Conservation (phyloP, 768 basidiomycete genomes). For the Tulasnella calospora region DNA sequence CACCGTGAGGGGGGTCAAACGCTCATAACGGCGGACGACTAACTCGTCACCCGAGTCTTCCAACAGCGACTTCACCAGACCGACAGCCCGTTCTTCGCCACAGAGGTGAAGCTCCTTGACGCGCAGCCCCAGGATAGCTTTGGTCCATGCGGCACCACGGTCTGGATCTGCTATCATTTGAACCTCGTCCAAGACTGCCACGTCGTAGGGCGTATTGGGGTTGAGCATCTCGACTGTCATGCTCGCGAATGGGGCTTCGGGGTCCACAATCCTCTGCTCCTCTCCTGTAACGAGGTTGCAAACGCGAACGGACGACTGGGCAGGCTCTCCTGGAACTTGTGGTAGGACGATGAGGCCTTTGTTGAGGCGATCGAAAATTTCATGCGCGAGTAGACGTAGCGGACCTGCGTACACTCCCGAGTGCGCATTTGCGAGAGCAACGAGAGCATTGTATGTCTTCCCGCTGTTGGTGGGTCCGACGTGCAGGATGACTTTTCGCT, state of each 20-base stretch:
- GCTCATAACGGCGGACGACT: conserved; percentile 73
- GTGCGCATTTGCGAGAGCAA: conserved; percentile 71
- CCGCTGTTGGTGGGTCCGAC: conserved; percentile 98
- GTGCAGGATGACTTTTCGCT: conserved; percentile 83
- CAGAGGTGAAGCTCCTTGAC: conserved; percentile 89
- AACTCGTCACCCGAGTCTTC: conserved; percentile 76
- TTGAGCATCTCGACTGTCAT: conserved; percentile 94
- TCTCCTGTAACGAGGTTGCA: conserved; percentile 94
- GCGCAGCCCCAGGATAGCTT: conserved; percentile 66
- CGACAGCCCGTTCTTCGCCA: conserved; percentile 89
- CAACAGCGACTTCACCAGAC: conserved; percentile 65
- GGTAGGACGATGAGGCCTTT: conserved; percentile 70
- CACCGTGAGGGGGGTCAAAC: conserved; percentile 77
- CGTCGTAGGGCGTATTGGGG: conserved; percentile 47
- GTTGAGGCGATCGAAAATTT: conserved; percentile 89
- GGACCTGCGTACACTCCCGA: conserved; percentile 87
- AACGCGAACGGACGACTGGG: conserved; percentile 35
- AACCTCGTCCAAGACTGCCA: conserved; percentile 94
- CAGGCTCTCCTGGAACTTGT: conserved; percentile 15
- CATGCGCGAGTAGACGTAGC: conserved; percentile 86
- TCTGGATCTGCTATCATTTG: conserved; percentile 83
- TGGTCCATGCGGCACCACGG: conserved; percentile 79
- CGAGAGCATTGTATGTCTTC: conserved; percentile 90
- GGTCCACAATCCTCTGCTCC: conserved; percentile 67
- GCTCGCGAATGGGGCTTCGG: conserved; percentile 54